phyloP scores from a whole-genome alignment of 2,329 filamentous ascomycete species.

The Colletotrichum zoysiae region DNA sequence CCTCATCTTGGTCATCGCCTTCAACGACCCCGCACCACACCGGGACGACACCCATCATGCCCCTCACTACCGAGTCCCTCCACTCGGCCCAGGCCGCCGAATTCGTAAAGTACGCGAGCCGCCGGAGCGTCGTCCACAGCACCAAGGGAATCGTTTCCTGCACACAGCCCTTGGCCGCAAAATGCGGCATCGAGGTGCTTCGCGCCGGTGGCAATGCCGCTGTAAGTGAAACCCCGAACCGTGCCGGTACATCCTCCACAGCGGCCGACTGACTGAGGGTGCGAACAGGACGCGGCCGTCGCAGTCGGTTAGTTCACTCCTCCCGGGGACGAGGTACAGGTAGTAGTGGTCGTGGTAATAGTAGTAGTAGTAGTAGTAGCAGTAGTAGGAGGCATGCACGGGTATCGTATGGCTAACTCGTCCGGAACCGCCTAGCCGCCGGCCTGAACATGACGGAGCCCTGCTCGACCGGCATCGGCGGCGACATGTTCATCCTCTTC shows the following conservation, averaged over 20 bases:
- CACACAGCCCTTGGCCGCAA: constrained; percentile 89
- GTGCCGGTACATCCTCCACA: background rate
- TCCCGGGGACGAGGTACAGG: background rate
- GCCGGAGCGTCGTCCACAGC: constrained; percentile 93
- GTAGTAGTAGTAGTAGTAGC: no score
- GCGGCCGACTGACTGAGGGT: constrained; percentile 30
- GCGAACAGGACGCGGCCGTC: constrained; percentile 86
- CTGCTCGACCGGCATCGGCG: constrained; percentile 92
- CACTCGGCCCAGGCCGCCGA: constrained; percentile 60
- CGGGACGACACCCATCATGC: constrained; percentile 53
- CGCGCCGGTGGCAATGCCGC: constrained; percentile 92
- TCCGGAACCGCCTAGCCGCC: constrained; percentile 71
- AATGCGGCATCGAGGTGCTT: constrained; percentile 88
- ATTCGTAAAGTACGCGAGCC: constrained; percentile 78
- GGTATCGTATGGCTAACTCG: constrained; percentile 1
- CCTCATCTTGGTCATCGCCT: constrained; percentile 8
- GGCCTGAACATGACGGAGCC: constrained; percentile 95
- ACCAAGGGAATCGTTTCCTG: constrained; percentile 92
- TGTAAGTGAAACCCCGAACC: constrained; percentile 65
- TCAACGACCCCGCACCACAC: constrained; percentile 39
- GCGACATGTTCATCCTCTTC: constrained; percentile 96
- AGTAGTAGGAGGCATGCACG: background rate
- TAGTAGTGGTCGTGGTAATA: no score
- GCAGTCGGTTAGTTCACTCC: constrained; percentile 76
- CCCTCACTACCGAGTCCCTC: constrained; percentile 60